Conservation (phyloP, 352 stramenopile genomes). For the Salisapilia sapeloensis region DNA sequence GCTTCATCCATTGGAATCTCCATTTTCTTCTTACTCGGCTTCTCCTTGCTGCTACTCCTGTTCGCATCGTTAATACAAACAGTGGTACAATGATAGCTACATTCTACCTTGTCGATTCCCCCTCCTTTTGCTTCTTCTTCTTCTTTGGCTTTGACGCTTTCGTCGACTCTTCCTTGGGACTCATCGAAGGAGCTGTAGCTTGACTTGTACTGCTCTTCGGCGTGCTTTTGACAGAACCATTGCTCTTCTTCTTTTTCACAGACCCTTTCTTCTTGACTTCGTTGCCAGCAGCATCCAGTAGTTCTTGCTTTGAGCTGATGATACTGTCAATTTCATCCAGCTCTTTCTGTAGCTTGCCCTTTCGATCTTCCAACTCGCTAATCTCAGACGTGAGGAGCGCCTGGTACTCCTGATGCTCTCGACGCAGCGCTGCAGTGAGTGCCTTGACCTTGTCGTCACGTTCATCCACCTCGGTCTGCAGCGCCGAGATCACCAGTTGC, state of each 20-base stretch:
- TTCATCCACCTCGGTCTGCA: conserved; percentile 69
- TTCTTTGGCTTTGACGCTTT: not conserved
- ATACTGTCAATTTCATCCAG: conserved; percentile 26
- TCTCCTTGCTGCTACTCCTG: conserved; percentile 11
- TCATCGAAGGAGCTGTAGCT: not conserved
- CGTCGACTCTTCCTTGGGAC: not conserved
- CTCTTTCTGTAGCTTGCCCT: conserved; percentile 17
- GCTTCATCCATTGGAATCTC: conserved; percentile 44
- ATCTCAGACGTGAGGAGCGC: conserved; percentile 41
- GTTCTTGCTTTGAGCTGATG: conserved; percentile 42
- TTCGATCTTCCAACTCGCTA: conserved; percentile 38
- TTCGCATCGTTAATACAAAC: conserved; percentile 2
- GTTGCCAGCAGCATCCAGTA: conserved; percentile 30
- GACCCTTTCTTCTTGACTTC: conserved; percentile 10
- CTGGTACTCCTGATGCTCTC: conserved; percentile 59
- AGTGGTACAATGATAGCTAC: conserved; percentile 1
- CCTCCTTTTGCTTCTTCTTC: conserved; percentile 20
- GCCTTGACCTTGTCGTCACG: conserved; percentile 66
- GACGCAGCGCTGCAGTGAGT: conserved; percentile 48
- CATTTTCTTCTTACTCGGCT: conserved; percentile 11
- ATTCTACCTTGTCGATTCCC: conserved; percentile 3
- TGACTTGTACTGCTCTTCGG: not conserved
- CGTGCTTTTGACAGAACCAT: too few species aligned
- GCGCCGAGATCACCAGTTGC: conserved; percentile 64
- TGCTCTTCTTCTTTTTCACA: not conserved